Evolutionary conservation across 441 rosid species (phyloP), one percentile per base, ranked within the genome.

Genomic region (Euphorbia schlechtendalii): DNA sequence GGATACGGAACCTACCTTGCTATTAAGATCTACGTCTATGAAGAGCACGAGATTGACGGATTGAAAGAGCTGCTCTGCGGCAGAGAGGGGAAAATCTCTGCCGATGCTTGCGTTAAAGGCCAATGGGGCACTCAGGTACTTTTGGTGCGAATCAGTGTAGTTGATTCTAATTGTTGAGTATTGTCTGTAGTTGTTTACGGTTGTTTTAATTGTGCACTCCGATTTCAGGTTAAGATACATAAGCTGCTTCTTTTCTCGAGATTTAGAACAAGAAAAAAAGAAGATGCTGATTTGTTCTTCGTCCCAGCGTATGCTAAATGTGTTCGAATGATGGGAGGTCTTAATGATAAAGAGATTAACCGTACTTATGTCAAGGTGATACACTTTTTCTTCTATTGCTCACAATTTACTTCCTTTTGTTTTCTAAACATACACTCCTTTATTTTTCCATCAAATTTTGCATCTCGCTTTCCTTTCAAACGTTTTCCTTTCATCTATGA

Each of bases 121-220:
- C 99, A 94, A 74, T 94, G 99, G 98, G 99, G 96, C 57, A 81
- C 96, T 71, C 99, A 94, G 98, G 99, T 90, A 67, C 62, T 60
- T 68, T 56, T 18, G 15, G 2, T 41, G 30, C 49, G 0, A 28
- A 9, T 24, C 24, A 51, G 30, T 11, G 28, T 24, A 24, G 15
- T 30, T 28, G 18, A 27, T 55, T 21, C 20, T 62, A 18, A 48
- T 46, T 11, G 11, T 40, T 2, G 48, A 28, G 32, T 28, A n/a
- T 27, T 62, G 41, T 9, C 0, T 62, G 30, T 46, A n/a, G 25
- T 28, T 48, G 15, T n/a, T 5, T n/a, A 3, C 14, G 52, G 46
- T 51, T 54, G 14, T 60, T 22, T 13, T 11, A 58, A 11, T 63
- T 14, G 25, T 56, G 8, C 10, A 32, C 20, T 30, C 7, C 13